Percentiles rank a stretch among this genome's conserved stretches.
Conservation (phyloP, 1,139 yeast genomes). For the Yamadazyma aaseri region DNA sequence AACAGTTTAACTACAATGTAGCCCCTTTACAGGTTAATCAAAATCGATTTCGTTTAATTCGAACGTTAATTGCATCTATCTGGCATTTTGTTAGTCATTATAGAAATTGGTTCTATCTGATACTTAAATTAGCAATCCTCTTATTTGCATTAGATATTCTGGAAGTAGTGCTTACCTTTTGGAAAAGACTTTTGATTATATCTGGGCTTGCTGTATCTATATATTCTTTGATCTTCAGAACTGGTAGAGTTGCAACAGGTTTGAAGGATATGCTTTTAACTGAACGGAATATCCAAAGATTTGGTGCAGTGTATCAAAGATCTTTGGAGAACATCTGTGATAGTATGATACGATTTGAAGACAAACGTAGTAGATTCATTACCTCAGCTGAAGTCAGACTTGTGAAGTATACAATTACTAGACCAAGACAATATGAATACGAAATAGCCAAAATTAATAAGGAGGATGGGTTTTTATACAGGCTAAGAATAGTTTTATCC, state of each 20-base stretch:
- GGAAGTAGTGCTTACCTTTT: not conserved
- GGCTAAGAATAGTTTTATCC: conserved; percentile 12
- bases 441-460: conserved; percentile 15
- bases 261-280: not conserved
- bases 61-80: not conserved
- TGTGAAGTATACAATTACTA: conserved; percentile 17
- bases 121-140: not conserved
- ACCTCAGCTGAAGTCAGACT: conserved; percentile 14
- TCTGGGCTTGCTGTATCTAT: not conserved
- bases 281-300: not conserved
- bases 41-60: not conserved
- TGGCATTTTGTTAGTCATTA: not conserved
- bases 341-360: not conserved
- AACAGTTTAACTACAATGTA: not conserved
- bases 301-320: not conserved
- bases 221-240: not conserved
- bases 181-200: not conserved
- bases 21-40: not conserved
- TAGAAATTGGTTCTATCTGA: not conserved
- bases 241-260: not conserved
- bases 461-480: conserved; percentile 11
- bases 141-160: not conserved
- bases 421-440: conserved; percentile 27
- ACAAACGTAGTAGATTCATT: conserved; percentile 3
- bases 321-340: not conserved